These are phyloP conservation scores for Puccinia coronata DNA, from an alignment of 1,284 basidiomycete species.

Conservation along the genomic window DNA sequence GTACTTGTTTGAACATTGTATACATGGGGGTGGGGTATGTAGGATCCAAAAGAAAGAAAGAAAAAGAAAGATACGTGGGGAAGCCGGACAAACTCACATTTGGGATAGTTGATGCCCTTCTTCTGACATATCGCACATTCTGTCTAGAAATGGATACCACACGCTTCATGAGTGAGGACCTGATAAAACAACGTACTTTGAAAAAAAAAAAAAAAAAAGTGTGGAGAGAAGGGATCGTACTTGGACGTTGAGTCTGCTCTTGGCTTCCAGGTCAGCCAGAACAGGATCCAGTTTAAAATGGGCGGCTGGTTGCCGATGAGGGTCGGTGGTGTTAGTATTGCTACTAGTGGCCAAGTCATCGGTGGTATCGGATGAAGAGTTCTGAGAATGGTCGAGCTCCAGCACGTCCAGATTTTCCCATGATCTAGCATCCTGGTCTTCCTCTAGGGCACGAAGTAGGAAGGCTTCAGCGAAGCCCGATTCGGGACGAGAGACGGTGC, in stretches of 20 bases:
- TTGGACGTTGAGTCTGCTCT: conserved; percentile 33
- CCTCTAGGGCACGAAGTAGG: conserved; percentile 17
- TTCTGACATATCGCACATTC: conserved; percentile 24
- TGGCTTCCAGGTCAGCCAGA: conserved; percentile 20
- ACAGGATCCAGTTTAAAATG: conserved; percentile 10
- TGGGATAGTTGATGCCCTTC: conserved; percentile 25
- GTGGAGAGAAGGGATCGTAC: neutral
- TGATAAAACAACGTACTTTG: too few species aligned
- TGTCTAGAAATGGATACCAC: neutral
- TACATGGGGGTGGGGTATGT: too few species aligned
- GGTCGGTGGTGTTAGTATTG: too few species aligned
- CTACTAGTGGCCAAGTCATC: neutral
- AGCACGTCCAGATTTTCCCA: neutral
- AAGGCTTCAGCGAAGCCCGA: neutral
- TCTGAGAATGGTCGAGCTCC: neutral
- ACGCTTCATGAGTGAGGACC: neutral
- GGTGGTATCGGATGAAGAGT: neutral
- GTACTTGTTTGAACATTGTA: too few species aligned
- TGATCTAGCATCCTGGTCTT: conserved; percentile 4
- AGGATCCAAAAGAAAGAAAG: neutral
- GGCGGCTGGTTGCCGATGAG: neutral
- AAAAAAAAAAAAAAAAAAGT: neutral
- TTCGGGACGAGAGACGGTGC: neutral
- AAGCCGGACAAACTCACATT: neutral
- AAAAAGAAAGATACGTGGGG: neutral